A percentile compares a stretch with the other conserved stretches of the same genome.
Evolutionary conservation across 345 rosid species (phyloP).

Genomic region (Syzygium oleosum): DNA sequence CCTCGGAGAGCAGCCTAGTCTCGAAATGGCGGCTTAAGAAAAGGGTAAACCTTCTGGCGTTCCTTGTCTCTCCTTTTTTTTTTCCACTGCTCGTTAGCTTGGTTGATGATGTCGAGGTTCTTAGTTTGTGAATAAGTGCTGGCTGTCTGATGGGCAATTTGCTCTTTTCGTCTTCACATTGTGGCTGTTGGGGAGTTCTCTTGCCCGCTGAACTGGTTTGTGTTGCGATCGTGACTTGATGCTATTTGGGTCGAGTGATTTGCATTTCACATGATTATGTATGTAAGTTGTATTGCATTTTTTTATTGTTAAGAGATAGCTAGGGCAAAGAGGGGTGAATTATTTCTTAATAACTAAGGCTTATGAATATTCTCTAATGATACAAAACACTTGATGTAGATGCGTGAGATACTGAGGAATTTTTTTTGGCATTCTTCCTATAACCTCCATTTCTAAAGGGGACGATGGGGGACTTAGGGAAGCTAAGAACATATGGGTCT

Average conservation of each 20-base stretch:
- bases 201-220: not conserved
- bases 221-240: not conserved
- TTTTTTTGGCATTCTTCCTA: not conserved
- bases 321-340: not conserved
- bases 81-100: not conserved
- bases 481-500: not conserved
- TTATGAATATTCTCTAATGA: not conserved
- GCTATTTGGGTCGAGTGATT: not conserved
- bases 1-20: slow-evolving; percentile 55
- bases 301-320: not conserved
- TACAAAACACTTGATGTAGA: not conserved
- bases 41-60: slow-evolving; percentile 36
- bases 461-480: not conserved
- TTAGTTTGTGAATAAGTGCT: not conserved
- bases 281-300: not conserved
- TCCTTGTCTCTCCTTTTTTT: not conserved
- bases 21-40: slow-evolving; percentile 97
- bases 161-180: not conserved
- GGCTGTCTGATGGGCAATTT: not conserved
- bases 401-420: not conserved
- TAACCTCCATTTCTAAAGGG: not conserved
- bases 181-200: not conserved
- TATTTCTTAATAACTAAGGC: not conserved
- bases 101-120: not conserved
- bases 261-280: not conserved